A percentile compares a stretch with the other conserved stretches of the same genome.
These are phyloP conservation scores for Xylaria sp. DNA, from an alignment of 2,329 filamentous ascomycete species.

Conservation along the genomic window DNA sequence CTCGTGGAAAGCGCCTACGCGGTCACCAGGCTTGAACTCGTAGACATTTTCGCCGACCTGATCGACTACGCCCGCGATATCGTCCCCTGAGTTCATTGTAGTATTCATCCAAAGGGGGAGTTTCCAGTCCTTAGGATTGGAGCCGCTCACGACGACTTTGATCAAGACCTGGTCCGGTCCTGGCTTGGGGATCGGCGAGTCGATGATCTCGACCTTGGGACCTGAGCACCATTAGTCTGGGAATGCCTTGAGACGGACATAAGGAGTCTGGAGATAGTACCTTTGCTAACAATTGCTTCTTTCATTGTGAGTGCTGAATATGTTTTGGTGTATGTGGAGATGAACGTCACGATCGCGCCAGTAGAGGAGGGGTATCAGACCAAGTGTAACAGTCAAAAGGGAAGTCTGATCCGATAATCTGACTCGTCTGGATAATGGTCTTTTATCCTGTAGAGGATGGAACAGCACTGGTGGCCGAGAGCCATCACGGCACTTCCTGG, in stretches of 20 bases:
- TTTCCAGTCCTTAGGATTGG: slow-evolving; percentile 57
- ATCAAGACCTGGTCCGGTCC: slow-evolving; percentile 49
- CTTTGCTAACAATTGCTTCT: slow-evolving; percentile 35
- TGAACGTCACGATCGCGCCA: not conserved
- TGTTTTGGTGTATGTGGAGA: not conserved
- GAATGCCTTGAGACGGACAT: not conserved
- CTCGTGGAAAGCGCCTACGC: slow-evolving; percentile 56
- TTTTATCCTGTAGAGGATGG: not conserved
- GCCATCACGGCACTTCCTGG: not conserved
- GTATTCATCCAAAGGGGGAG: slow-evolving; percentile 35
- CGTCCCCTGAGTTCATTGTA: slow-evolving; percentile 56
- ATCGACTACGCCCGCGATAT: slow-evolving; percentile 61
- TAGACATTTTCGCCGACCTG: slow-evolving; percentile 59
- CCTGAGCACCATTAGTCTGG: slow-evolving; percentile 20
- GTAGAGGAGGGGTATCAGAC: not conserved
- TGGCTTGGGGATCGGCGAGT: slow-evolving; percentile 48
- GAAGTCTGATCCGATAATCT: too few species aligned
- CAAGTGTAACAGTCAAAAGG: not conserved
- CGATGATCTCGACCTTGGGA: slow-evolving; percentile 46
- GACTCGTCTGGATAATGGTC: slow-evolving; percentile 2
- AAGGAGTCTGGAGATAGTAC: slow-evolving; percentile 5
- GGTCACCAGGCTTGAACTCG: slow-evolving; percentile 59
- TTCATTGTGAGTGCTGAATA: slow-evolving; percentile 31
- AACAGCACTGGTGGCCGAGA: not conserved
- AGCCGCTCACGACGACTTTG: slow-evolving; percentile 50